phyloP scores from a whole-genome alignment of 208 protist genomes.

The Wallacemonas sp. region DNA sequence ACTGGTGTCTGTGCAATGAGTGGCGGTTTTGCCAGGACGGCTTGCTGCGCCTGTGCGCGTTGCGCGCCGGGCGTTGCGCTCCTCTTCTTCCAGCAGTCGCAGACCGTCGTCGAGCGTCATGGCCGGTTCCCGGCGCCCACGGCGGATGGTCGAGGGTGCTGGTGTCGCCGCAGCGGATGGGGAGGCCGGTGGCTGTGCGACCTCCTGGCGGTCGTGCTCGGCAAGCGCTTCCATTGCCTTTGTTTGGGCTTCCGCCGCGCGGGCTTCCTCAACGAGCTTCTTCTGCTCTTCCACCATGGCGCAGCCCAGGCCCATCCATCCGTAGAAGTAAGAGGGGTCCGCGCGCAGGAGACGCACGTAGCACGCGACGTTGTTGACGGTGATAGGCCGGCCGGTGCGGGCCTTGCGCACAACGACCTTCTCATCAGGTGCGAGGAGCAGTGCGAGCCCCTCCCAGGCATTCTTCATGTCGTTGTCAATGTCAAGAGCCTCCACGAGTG shows the following conservation, averaged over 20 bases:
- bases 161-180: background rate
- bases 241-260: background rate
- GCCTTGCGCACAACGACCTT: conserved; percentile 13
- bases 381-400: conserved; percentile 19
- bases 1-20: background rate
- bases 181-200: background rate
- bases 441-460: conserved; percentile 23
- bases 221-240: background rate
- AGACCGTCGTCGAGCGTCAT: conserved; percentile 8
- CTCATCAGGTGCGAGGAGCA: conserved; percentile 16
- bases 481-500: conserved; percentile 12
- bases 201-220: background rate
- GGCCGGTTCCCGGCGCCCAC: background rate
- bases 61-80: background rate
- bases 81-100: conserved; percentile 3
- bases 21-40: background rate
- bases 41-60: background rate
- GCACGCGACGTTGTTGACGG: conserved; percentile 19
- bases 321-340: conserved; percentile 19
- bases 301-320: conserved; percentile 21
- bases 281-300: conserved; percentile 24
- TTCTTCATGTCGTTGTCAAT: conserved; percentile 20
- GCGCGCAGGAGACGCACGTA: conserved; percentile 19
- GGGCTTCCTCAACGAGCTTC: conserved; percentile 8
- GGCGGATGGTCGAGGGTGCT: background rate